Evolutionary conservation across 306 rosid species (phyloP).

Genomic region (Nissolia schottii): DNA sequence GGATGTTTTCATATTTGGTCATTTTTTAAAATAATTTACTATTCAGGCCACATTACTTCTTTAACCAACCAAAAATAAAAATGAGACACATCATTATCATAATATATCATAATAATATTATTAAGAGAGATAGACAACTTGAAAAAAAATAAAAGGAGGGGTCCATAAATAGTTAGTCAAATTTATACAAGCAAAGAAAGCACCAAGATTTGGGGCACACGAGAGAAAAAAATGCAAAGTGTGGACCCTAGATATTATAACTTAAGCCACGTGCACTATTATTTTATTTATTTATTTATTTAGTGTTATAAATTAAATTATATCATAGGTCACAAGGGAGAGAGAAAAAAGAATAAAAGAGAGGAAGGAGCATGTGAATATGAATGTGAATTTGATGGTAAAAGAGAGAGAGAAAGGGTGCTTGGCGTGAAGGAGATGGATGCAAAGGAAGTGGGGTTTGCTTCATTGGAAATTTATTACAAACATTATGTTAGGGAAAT

Average conservation of each 20-base stretch:
- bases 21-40: slow-evolving; percentile 24
- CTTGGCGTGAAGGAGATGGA: slow-evolving; percentile 57
- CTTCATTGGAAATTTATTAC: background rate
- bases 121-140: slow-evolving; percentile 13
- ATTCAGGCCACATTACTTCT: background rate
- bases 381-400: slow-evolving; percentile 28
- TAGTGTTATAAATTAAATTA: slow-evolving; percentile 12
- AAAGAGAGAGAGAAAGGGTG: slow-evolving; percentile 29
- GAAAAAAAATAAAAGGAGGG: background rate
- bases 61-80: slow-evolving; percentile 13
- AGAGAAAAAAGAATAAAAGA: background rate
- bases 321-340: background rate
- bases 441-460: background rate
- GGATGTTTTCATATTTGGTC: slow-evolving; percentile 30
- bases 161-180: slow-evolving; percentile 49
- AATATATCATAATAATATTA: no score
- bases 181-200: slow-evolving; percentile 3
- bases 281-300: background rate
- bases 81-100: slow-evolving; percentile 24
- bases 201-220: slow-evolving; percentile 38
- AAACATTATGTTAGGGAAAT: no score
- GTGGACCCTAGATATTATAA: slow-evolving; percentile 33
- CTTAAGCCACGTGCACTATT: slow-evolving; percentile 40
- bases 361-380: slow-evolving; percentile 28
- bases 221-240: slow-evolving; percentile 1